Percentiles rank a stretch among this genome's conserved stretches.
Conservation (phyloP, 148 eudicot species). For the Bassia scoparia region DNA sequence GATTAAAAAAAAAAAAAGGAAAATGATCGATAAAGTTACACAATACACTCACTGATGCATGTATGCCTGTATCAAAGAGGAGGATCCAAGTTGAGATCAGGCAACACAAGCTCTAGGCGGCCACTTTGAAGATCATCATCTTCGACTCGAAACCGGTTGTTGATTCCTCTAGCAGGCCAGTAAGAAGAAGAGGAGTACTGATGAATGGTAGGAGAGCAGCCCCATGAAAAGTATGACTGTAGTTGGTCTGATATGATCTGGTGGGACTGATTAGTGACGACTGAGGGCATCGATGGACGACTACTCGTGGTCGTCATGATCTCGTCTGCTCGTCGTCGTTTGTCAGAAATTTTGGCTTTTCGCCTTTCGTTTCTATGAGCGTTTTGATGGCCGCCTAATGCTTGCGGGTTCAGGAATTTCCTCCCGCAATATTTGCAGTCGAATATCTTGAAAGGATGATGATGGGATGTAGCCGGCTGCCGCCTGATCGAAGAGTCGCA, state of each 20-base stretch:
- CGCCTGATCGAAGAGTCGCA: too few relatives aligned
- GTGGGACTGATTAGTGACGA: neutral
- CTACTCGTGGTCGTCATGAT: neutral
- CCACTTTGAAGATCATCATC: constrained; percentile 1
- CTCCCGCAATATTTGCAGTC: constrained; percentile 49
- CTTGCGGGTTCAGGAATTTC: constrained; percentile 49
- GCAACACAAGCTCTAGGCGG: constrained; percentile 5
- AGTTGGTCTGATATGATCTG: neutral
- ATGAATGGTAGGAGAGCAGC: neutral
- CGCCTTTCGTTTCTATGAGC: constrained; percentile 54
- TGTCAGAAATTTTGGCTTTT: constrained; percentile 17
- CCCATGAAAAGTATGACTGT: neutral
- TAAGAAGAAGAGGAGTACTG: neutral
- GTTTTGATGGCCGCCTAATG: constrained; percentile 62
- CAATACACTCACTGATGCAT: too few relatives aligned
- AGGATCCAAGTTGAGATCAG: constrained; percentile 31
- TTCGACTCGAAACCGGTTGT: neutral
- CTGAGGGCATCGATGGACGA: neutral
- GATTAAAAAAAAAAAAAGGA: too few relatives aligned
- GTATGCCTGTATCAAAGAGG: neutral
- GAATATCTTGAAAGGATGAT: constrained; percentile 38
- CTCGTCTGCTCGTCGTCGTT: neutral
- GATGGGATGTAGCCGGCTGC: too few relatives aligned
- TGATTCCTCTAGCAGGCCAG: constrained; percentile 22
- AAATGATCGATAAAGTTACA: too few relatives aligned